phyloP scores from a whole-genome alignment of 1,139 yeast genomes.

The Pichia sp. region DNA sequence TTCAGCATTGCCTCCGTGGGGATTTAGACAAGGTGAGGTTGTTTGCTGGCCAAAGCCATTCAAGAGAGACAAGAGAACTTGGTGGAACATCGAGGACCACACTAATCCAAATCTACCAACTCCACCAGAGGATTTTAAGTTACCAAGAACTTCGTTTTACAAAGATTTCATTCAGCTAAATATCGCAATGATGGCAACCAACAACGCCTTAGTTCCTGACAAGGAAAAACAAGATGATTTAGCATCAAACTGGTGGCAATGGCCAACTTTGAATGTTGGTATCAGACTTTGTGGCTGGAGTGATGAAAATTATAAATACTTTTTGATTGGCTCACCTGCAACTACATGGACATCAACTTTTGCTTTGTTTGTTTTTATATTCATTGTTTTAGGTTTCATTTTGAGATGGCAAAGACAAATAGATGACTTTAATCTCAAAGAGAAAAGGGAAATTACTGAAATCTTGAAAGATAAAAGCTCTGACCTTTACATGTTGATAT shows the following conservation, averaged over 20 bases:
- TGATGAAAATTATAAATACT: constrained; percentile 71
- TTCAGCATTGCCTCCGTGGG: constrained; percentile 85
- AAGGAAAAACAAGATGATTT: constrained; percentile 83
- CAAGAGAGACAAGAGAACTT: constrained; percentile 83
- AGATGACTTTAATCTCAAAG: constrained; percentile 48
- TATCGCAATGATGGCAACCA: constrained; percentile 98
- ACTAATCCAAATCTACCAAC: constrained; percentile 66
- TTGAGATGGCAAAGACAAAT: constrained; percentile 93
- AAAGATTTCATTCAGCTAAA: constrained; percentile 89
- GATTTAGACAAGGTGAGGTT: constrained; percentile 96
- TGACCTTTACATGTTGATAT: constrained; percentile 39
- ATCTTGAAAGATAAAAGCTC: constrained; percentile 24
- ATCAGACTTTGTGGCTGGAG: constrained; percentile 96
- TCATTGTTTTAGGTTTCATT: constrained; percentile 48
- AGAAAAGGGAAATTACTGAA: constrained; percentile 6
- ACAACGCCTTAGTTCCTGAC: constrained; percentile 93
- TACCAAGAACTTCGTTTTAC: constrained; percentile 78
- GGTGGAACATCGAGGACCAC: constrained; percentile 97
- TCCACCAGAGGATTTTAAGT: constrained; percentile 62
- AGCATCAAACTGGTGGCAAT: constrained; percentile 94
- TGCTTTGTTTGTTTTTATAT: constrained; percentile 57
- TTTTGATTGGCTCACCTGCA: constrained; percentile 86
- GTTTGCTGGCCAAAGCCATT: constrained; percentile 74
- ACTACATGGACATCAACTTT: constrained; percentile 88
- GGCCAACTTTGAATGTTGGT: constrained; percentile 93